Evolutionary conservation across 1,139 yeast genomes (phyloP), one percentile per base, ranked within the genome.

Genomic region (Hansenula lynferdii): DNA sequence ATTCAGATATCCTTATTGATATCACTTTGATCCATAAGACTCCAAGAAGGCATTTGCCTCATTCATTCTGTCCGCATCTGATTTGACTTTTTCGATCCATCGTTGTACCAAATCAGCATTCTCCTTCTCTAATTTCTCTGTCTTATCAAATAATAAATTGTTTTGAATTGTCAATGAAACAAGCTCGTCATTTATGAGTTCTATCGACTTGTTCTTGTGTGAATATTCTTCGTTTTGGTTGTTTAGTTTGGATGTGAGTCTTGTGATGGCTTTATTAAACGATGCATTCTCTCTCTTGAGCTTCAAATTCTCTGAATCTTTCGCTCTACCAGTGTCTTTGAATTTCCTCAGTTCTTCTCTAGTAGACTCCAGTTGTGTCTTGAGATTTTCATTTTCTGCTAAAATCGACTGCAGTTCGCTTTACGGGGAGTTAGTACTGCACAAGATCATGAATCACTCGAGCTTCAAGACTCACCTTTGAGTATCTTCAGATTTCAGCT

Each of bases 181-280:
- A 17, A 80, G 62, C 50, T 84, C 90, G 53, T 85, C 95, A 46
- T 83, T 81, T 22, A 82, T 63, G n/a, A 74, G 58, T 47, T 80
- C 86, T 17, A 82, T 70, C 3, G 80, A 70, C 45, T 71, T 71
- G 38, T 73, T 69, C 54, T 75, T 77, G 50, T 77, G 75, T 16
- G 55, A 56, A 10, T 72, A 56, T 43, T 77, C 84, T 35, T 71
- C 67, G n/a, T 57, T 59, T 37, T 74, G 53, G 30, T 60, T 56
- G 8, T 51, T 56, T 17, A 71, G 49, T 38, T 60, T 68, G 5
- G 49, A 47, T n/a, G 58, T 62, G 21, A 71, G 51, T 18, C 43
- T 49, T 4, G 44, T 43, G 19, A 56, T 53, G 1, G 53, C 54
- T 7, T 50, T 53, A 16, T 54, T 50, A 14, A 61, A 39, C 1